These are phyloP conservation scores for Xylariaceae sp. DNA, from an alignment of 2,329 filamentous ascomycete genomes.

Conservation along the genomic window DNA sequence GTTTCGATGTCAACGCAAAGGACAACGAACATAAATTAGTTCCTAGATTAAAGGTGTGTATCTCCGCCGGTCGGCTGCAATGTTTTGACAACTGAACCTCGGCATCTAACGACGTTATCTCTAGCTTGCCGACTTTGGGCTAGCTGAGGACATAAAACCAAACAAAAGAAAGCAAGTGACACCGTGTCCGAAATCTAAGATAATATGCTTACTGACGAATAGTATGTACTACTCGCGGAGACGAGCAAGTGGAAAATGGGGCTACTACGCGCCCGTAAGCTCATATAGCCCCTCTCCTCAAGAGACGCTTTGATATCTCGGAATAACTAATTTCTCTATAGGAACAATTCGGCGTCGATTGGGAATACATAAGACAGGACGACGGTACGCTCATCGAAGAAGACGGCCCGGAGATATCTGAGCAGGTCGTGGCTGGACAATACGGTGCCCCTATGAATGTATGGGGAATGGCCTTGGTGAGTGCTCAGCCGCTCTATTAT, in stretches of 20 bases:
- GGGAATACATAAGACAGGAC: constrained; percentile 24
- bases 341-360: constrained; percentile 35
- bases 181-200: neutral
- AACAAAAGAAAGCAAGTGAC: constrained; percentile 29
- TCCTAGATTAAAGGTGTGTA: constrained; percentile 31
- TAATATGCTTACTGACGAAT: neutral
- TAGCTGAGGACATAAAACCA: constrained; percentile 16
- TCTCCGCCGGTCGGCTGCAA: neutral
- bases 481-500: neutral
- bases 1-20: constrained; percentile 14
- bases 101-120: neutral
- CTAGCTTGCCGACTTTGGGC: constrained; percentile 33
- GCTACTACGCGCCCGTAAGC: constrained; percentile 27
- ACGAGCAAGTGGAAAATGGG: constrained; percentile 14
- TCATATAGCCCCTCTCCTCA: neutral
- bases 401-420: constrained; percentile 26
- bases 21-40: constrained; percentile 30
- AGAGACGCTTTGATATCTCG: neutral
- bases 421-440: constrained; percentile 28
- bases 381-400: neutral
- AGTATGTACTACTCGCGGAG: constrained; percentile 21
- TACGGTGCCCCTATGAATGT: constrained; percentile 30
- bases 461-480: constrained; percentile 31
- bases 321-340: neutral
- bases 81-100: neutral